phyloP scores from a whole-genome alignment of 108 stramenopile species.

The Skeletonema grethae region DNA sequence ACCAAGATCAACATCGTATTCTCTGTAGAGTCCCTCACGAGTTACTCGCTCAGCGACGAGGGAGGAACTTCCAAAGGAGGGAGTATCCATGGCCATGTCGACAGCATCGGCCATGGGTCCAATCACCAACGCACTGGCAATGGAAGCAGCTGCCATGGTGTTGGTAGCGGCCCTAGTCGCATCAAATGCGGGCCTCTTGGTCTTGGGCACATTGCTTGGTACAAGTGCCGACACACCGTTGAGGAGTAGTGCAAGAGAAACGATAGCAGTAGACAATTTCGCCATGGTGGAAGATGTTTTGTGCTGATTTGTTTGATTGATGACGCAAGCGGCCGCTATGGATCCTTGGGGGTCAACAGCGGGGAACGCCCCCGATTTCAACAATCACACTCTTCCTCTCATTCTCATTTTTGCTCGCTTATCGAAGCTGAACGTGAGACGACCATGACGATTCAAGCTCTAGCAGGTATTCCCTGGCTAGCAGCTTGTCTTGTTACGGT shows the following conservation, averaged over 20 bases:
- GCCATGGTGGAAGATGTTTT: conserved; percentile 35
- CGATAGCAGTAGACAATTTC: conserved; percentile 30
- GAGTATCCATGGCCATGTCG: conserved; percentile 41
- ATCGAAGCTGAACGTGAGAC: too few relatives aligned
- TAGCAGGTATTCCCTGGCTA: too few relatives aligned
- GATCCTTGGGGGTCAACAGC: too few relatives aligned
- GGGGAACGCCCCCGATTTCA: too few relatives aligned
- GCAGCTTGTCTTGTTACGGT: too few relatives aligned
- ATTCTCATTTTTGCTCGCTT: too few relatives aligned
- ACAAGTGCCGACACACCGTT: conserved; percentile 32
- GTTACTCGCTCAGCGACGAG: conserved; percentile 72
- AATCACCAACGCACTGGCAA: conserved; percentile 39
- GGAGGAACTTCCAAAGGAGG: conserved; percentile 60
- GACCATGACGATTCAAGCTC: too few relatives aligned
- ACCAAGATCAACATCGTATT: conserved; percentile 78
- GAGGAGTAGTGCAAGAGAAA: conserved; percentile 25
- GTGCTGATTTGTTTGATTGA: background rate
- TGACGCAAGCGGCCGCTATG: background rate
- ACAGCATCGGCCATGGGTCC: conserved; percentile 63
- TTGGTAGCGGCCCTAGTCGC: conserved; percentile 27
- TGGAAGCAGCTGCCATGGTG: conserved; percentile 36
- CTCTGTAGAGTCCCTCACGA: conserved; percentile 80
- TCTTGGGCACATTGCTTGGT: conserved; percentile 38
- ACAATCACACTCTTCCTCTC: too few relatives aligned
- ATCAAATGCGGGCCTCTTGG: conserved; percentile 33